These are phyloP conservation scores for Oryza meyeriana DNA, from an alignment of 176 grass and related monocot species.

Conservation along the genomic window DNA sequence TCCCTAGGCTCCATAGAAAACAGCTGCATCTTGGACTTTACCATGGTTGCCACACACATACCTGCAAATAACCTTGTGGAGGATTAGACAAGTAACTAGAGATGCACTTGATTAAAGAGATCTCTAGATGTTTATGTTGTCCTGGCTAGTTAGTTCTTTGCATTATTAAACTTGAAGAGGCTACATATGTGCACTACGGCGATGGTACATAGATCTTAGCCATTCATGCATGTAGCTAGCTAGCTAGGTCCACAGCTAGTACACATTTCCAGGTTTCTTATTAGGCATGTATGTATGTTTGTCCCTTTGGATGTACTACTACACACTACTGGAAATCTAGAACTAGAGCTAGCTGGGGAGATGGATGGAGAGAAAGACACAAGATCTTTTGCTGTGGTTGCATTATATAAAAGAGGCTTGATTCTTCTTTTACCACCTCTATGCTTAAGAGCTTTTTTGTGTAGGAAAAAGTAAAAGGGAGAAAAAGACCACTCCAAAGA, in stretches of 20 bases:
- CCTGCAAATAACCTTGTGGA: constrained; percentile 36
- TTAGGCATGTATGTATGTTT: constrained; percentile 35
- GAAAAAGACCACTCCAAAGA: constrained; percentile 73
- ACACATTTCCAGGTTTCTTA: constrained; percentile 29
- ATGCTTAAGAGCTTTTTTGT: constrained; percentile 44
- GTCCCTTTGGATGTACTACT: constrained; percentile 34
- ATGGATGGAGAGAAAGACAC: constrained; percentile 9
- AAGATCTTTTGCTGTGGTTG: constrained; percentile 41
- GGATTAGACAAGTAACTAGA: constrained; percentile 38
- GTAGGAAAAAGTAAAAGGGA: constrained; percentile 63
- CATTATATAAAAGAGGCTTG: constrained; percentile 37
- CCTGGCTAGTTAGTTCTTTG: constrained; percentile 20
- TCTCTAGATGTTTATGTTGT: constrained; percentile 42
- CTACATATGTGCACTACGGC: not conserved
- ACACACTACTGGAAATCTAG: constrained; percentile 10
- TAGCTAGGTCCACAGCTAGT: constrained; percentile 32
- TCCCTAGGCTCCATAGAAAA: constrained; percentile 54
- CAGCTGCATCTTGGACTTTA: constrained; percentile 56
- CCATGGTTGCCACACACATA: constrained; percentile 44
- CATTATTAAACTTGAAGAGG: constrained; percentile 35
- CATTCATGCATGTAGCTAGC: not conserved
- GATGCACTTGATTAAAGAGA: constrained; percentile 56
- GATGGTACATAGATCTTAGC: constrained; percentile 25
- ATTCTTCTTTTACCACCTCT: constrained; percentile 53
- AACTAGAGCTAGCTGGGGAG: constrained; percentile 22